Conservation (phyloP, 306 rosid genomes). For the Cucurbita pepo region DNA sequence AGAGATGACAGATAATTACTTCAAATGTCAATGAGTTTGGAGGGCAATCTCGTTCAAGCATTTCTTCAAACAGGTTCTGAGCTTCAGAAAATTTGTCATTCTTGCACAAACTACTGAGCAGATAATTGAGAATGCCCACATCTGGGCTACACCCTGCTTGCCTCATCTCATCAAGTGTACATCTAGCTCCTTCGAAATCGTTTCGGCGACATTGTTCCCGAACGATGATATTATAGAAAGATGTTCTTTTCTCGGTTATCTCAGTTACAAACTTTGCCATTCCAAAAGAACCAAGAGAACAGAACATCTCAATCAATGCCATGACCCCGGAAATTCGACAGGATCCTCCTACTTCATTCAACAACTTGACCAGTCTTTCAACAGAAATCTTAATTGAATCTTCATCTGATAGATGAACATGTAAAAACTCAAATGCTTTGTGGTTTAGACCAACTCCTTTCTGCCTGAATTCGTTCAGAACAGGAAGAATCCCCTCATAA, state of each 20-base stretch:
- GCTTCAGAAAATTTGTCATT: constrained; percentile 31
- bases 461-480: constrained; percentile 24
- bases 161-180: constrained; percentile 40
- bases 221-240: constrained; percentile 34
- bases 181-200: constrained; percentile 30
- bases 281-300: constrained; percentile 23
- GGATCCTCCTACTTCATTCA: constrained; percentile 49
- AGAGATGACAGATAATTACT: constrained; percentile 26
- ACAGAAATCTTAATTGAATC: constrained; percentile 17
- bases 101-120: constrained; percentile 38
- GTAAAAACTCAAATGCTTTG: constrained; percentile 47
- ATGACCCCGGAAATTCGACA: constrained; percentile 37
- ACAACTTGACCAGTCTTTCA: constrained; percentile 19
- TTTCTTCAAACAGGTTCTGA: constrained; percentile 18
- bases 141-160: constrained; percentile 24
- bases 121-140: constrained; percentile 22
- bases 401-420: constrained; percentile 13
- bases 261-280: constrained; percentile 35
- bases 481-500: constrained; percentile 33
- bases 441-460: constrained; percentile 11
- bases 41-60: constrained; percentile 26
- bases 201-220: constrained; percentile 30
- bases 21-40: constrained; percentile 34
- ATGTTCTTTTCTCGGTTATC: constrained; percentile 20
- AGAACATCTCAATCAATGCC: constrained; percentile 43